These are phyloP conservation scores for Wickerhamiella infanticola DNA, from an alignment of 1,139 yeast species.

Conservation along the genomic window DNA sequence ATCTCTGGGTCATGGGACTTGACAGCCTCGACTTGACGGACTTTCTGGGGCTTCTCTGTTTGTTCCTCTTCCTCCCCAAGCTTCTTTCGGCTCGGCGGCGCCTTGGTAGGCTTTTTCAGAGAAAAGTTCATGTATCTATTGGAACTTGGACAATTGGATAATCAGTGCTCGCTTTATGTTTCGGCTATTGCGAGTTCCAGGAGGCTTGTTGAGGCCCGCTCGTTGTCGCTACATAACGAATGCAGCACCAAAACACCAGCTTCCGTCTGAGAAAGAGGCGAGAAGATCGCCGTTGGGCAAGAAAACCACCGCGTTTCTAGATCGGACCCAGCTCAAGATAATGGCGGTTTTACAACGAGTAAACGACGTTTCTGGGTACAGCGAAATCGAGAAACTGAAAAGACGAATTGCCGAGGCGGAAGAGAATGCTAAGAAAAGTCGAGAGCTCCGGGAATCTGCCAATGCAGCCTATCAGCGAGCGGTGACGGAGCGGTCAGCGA, in stretches of 20 bases:
- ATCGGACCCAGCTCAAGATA: background rate
- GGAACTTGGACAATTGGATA: too few relatives aligned
- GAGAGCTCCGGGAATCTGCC: constrained; percentile 33
- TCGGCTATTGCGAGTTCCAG: too few relatives aligned
- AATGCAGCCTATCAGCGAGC: constrained; percentile 48
- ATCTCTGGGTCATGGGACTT: background rate
- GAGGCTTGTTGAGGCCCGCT: too few relatives aligned
- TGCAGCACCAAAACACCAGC: background rate
- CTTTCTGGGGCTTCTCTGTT: background rate
- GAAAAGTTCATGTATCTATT: constrained; percentile 1
- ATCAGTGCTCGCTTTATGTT: too few relatives aligned
- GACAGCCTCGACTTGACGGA: background rate
- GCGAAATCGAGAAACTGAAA: constrained; percentile 62
- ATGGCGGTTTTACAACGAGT: constrained; percentile 18
- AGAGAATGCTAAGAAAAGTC: constrained; percentile 36
- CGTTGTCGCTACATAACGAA: background rate
- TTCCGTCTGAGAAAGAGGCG: constrained; percentile 4
- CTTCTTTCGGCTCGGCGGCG: background rate
- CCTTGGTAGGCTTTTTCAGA: background rate
- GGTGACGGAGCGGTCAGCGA: constrained; percentile 45
- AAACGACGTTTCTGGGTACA: constrained; percentile 87
- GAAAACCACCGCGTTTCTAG: background rate
- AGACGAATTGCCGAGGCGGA: constrained; percentile 34
- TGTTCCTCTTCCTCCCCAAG: background rate
- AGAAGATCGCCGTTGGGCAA: background rate